Evolutionary conservation across 139 green algal genomes (phyloP), one percentile per base, ranked within the genome.

Genomic region (Tetradesmus obliquus): DNA sequence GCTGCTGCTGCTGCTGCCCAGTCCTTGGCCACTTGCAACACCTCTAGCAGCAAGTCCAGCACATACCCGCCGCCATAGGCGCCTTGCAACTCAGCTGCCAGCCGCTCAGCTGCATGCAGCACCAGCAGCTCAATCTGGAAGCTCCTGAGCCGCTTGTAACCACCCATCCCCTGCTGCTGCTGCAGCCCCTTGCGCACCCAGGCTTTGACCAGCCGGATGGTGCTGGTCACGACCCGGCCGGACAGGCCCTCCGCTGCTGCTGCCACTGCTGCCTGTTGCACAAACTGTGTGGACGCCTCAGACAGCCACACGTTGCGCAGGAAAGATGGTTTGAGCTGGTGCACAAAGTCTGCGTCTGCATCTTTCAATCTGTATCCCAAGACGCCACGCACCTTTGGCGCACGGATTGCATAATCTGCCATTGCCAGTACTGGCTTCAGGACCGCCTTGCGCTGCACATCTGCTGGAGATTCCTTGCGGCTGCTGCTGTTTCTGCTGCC

Each of bases 51-150:
- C 74, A 82, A n/a, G 22, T 55, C 74, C n/a, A 82, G 20, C 74
- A 82, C n/a, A 6, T 82, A 54, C n/a, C n/a, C 13, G n/a, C 74
- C 74, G 1, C 74, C 74, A 53, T 19, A 82, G n/a, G 22, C 74
- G 17, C n/a, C 58, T 76, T 45, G 32, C 32, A 45, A 45, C 32
- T 45, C 32, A 45, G 32, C 58, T 80, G 84, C 19, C 60, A 89
- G 15, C 84, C n/a, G 45, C 62, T 89, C 84, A 45, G 84, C 84
- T 66, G 74, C 74, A 82, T 55, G 74, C 74, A 82, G 74, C 74
- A 82, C 74, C 74, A 82, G 5, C 6, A 82, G 74, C n/a, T 82
- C 74, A 82, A 54, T 17, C 74, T 19, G 6, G 7, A 82, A 82
- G 74, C 72, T 80, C 19, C 22, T 51, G 2, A 80, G 17, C 72